Base-by-base conservation (phyloP, 2,329 filamentous ascomycete species). In the Arachnomyces sp. region DNA sequence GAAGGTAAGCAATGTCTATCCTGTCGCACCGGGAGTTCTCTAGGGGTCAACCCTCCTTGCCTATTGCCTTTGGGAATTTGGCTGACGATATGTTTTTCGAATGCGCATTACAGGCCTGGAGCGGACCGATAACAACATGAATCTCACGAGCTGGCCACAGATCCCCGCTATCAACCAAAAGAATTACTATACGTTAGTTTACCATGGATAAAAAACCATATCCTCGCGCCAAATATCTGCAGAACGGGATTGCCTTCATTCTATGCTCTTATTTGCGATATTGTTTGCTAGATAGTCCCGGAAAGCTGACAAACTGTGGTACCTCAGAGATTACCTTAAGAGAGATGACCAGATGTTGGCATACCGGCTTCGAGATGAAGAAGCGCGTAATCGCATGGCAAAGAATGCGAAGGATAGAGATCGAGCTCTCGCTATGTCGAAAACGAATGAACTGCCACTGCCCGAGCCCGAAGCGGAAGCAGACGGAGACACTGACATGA, bases 61-160 rank as follows among this genome's bases (percentile, higher is more conserved):
- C 9, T 9, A 5, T 25, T 5, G 20, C 20, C 9, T 37, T 12
- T 32, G 11, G 29, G 13, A 15, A 41, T 31, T 16, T 28, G 25
- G 8, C 31, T 34, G 35, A 39, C 32, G 35, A 42, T 43, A 34
- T 34, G 38, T 28, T 31, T 36, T 20, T 38, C 36, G 13, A 9
- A 17, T 11, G 15, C 13, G 32, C 16, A 6, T 37, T 15, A 31
- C 60, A 95, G 90, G 92, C 50, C 79, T 98, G 49, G 87, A 94
- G 68, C 79, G 90, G 59, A 96, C 92, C 45, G 92, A 98, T 71
- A 98, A 98, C 77, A 89, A 90, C 67, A 90, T 98, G 82, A 92
- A 89, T 59, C 78, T 92, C 58, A 85, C 88, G 35, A 93, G 76
- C 61, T 98, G 92, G 90, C 90, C 92, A 7, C 83, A 92, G 57